These are phyloP conservation scores for Coemansia sp. DNA, from an alignment of 192 early-diverging fungal genomes.

Conservation along the genomic window DNA sequence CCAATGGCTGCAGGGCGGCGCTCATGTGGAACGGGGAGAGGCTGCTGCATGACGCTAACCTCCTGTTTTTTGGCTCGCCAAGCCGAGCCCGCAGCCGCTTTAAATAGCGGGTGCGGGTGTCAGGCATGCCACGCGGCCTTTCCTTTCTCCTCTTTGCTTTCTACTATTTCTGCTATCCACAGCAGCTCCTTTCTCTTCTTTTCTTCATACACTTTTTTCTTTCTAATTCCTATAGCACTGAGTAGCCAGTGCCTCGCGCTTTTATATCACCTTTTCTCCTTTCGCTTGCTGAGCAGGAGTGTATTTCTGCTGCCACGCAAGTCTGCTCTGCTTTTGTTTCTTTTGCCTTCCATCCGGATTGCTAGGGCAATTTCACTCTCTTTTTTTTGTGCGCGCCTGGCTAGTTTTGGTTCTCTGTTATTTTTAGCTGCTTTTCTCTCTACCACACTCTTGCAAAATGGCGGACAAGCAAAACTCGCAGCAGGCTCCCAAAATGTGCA, in stretches of 20 bases:
- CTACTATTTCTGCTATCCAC: not conserved
- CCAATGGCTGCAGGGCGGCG: conserved; percentile 12
- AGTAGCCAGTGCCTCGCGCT: conserved; percentile 2
- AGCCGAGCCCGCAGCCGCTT: conserved; percentile 10
- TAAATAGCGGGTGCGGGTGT: conserved; percentile 2
- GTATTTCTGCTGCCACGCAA: not conserved
- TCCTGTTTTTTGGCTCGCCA: not conserved
- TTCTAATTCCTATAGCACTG: conserved; percentile 2
- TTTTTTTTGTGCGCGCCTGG: not conserved
- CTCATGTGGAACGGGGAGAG: conserved; percentile 14
- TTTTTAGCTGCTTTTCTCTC: not conserved
- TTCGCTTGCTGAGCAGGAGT: not conserved
- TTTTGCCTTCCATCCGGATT: conserved; percentile 4
- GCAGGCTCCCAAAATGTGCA: conserved; percentile 61
- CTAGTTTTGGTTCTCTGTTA: not conserved
- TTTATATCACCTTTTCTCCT: not conserved
- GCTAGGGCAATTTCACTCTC: not conserved
- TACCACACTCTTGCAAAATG: conserved; percentile 44
- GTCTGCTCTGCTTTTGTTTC: not conserved
- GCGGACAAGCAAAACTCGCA: conserved; percentile 68
- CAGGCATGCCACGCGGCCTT: conserved; percentile 6
- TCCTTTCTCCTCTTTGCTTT: conserved; percentile 1
- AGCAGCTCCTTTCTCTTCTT: conserved; percentile 1
- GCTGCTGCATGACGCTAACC: conserved; percentile 3
- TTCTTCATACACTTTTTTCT: conserved; percentile 9